Evolutionary conservation across 345 rosid species (phyloP), one percentile per base, ranked within the genome.

Genomic region (Jatropha curcas): DNA sequence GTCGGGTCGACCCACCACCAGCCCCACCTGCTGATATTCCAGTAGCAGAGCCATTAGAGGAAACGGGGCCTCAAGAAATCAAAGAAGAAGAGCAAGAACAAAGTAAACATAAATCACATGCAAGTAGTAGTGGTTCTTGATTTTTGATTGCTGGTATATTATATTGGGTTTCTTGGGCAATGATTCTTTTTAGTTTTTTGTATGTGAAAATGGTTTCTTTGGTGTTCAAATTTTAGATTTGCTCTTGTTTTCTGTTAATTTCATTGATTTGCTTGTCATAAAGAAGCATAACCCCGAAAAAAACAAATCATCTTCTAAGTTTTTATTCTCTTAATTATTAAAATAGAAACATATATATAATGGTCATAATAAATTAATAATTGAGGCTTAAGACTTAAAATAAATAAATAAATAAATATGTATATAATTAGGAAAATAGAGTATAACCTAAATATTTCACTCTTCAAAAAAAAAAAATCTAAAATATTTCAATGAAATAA

Each of bases 1-100:
- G 95, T 30, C 51, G 58, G 20, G 70, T 82, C 35, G 85, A 59
- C 56, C 84, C 87, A 10, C 83, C 73, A 22, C 85, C 79, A 11
- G 13, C 50, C 51, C 83, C 72, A 65, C 77, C 79, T 9, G 39
- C 46, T 25, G 81, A 51, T 1, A 67, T 80, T 52, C 72, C 78
- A 5, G 82, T 45, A 2, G 79, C 76, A 30, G 73, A 41, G 24
- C 78, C 83, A n/a, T 73, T 45, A 35, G 51, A 34, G 64, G 84
- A 68, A 52, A 65, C 65, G 24, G 60, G 28, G 10, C 68, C 76
- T 1, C 76, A 60, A 50, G 84, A 82, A 71, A 65, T 55, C n/a
- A 65, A 68, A 31, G 78, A 76, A 50, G 85, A 79, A 56, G 78
- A 67, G 11, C 65, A 73, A 27, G 71, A 69, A 39, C 60, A 39